Conservation (phyloP, 331 rosid species). For the Pyrus hybrid region DNA sequence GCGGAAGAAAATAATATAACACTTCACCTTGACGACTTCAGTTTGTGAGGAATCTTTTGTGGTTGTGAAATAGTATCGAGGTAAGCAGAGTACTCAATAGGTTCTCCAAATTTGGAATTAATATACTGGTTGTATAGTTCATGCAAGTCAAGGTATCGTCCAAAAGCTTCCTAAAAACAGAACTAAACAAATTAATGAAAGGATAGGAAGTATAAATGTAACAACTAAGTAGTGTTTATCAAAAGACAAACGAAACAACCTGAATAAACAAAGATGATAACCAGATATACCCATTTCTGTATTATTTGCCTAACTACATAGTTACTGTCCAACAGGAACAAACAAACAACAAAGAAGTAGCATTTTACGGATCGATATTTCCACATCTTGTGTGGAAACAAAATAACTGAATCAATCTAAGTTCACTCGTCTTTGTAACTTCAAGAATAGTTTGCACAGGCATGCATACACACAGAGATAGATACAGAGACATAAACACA, state of each 20-base stretch:
- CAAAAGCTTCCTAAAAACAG: conserved; percentile 70
- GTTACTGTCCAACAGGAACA: neutral
- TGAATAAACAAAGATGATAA: neutral
- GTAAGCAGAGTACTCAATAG: conserved; percentile 76
- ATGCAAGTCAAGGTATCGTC: conserved; percentile 85
- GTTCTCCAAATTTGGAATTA: conserved; percentile 90
- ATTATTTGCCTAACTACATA: neutral
- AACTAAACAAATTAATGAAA: neutral
- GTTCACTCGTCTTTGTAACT: neutral
- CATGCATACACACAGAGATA: neutral
- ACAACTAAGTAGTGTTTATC: too few species aligned
- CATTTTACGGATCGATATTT: neutral
- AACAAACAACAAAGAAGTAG: neutral
- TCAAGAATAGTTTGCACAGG: neutral
- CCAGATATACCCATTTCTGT: neutral
- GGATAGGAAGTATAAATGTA: neutral
- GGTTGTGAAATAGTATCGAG: conserved; percentile 70
- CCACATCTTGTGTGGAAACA: neutral
- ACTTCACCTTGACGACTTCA: too few species aligned
- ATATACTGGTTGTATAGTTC: conserved; percentile 63
- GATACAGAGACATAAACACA: neutral
- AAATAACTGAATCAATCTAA: neutral
- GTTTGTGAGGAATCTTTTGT: too few species aligned
- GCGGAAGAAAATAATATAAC: too few species aligned
- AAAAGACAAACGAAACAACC: neutral